phyloP scores from a whole-genome alignment of 176 grass and related monocot genomes.

The Puccinellia tenuiflora region DNA sequence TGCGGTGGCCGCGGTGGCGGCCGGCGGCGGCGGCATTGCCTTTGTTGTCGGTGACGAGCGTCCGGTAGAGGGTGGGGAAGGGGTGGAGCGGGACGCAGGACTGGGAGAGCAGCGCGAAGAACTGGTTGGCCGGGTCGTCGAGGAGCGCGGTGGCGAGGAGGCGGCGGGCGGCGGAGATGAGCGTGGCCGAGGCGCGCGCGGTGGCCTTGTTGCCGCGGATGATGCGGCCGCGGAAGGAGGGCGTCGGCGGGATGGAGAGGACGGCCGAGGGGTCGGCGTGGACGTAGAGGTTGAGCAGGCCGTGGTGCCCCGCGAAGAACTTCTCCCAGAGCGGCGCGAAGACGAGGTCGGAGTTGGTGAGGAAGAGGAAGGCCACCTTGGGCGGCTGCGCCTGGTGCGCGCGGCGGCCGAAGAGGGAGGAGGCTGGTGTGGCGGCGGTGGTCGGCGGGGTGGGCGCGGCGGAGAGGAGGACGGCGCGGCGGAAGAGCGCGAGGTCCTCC shows the following conservation, averaged over 20 bases:
- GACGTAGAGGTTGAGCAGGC: slow-evolving; percentile 80
- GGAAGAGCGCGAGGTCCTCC: slow-evolving; percentile 93
- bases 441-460: slow-evolving; percentile 32
- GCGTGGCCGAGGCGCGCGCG: slow-evolving; percentile 69
- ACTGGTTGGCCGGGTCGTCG: slow-evolving; percentile 70
- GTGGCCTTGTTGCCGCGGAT: slow-evolving; percentile 74
- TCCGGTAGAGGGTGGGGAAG: slow-evolving; percentile 51
- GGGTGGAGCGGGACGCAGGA: slow-evolving; percentile 72
- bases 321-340: slow-evolving; percentile 93
- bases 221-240: slow-evolving; percentile 50
- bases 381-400: neutral
- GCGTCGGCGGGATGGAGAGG: slow-evolving; percentile 21
- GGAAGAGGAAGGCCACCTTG: slow-evolving; percentile 95
- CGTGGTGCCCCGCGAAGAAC: slow-evolving; percentile 56
- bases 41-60: slow-evolving; percentile 33
- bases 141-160: slow-evolving; percentile 77
- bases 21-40: neutral
- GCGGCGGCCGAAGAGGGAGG: slow-evolving; percentile 10
- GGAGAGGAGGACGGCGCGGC: slow-evolving; percentile 73
- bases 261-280: slow-evolving; percentile 61
- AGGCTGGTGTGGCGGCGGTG: neutral
- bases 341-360: slow-evolving; percentile 68
- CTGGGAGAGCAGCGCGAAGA: slow-evolving; percentile 84
- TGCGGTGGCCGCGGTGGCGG: slow-evolving; percentile 38
- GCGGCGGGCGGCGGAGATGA: slow-evolving; percentile 80